These are phyloP conservation scores for Aureobasidium sp. DNA, from an alignment of 2,329 filamentous ascomycete species.

Conservation along the genomic window DNA sequence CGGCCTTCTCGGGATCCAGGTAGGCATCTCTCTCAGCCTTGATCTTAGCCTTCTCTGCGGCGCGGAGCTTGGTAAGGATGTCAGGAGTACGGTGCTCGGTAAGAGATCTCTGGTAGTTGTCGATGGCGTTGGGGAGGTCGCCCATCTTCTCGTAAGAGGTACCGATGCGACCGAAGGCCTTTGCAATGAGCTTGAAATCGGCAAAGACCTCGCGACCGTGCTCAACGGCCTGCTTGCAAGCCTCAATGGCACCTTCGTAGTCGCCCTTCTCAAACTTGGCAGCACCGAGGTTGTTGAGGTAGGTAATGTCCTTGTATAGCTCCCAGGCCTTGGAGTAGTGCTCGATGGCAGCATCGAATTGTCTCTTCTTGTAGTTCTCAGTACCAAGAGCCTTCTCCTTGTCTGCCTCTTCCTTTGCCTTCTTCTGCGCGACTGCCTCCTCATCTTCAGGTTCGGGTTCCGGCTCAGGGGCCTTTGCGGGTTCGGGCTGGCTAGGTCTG, in stretches of 20 bases:
- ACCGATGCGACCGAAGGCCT: slow-evolving; percentile 93
- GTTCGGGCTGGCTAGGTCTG: slow-evolving; percentile 48
- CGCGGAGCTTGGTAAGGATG: slow-evolving; percentile 83
- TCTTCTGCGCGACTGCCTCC: slow-evolving; percentile 73
- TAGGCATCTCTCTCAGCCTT: slow-evolving; percentile 72
- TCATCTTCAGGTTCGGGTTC: slow-evolving; percentile 68
- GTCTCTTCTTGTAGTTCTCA: slow-evolving; percentile 94
- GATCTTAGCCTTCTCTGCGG: slow-evolving; percentile 78
- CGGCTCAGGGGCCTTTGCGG: slow-evolving; percentile 53
- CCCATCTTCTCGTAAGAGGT: slow-evolving; percentile 87
- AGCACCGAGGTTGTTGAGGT: slow-evolving; percentile 91
- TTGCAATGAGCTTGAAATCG: slow-evolving; percentile 97
- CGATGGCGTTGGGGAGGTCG: slow-evolving; percentile 70
- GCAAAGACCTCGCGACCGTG: slow-evolving; percentile 84
- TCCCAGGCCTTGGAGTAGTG: slow-evolving; percentile 97
- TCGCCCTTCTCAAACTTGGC: slow-evolving; percentile 96
- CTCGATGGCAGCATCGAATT: slow-evolving; percentile 89
- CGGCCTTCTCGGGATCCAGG: slow-evolving; percentile 83
- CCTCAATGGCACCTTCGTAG: slow-evolving; percentile 76
- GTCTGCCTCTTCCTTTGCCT: slow-evolving; percentile 87
- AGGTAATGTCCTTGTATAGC: slow-evolving; percentile 89
- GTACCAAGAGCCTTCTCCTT: slow-evolving; percentile 92
- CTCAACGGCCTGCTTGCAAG: slow-evolving; percentile 80
- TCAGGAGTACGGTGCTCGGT: slow-evolving; percentile 97
- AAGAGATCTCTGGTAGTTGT: slow-evolving; percentile 86